Base-by-base conservation (phyloP, 352 stramenopile species). In the Phytopythium oedochilum region DNA sequence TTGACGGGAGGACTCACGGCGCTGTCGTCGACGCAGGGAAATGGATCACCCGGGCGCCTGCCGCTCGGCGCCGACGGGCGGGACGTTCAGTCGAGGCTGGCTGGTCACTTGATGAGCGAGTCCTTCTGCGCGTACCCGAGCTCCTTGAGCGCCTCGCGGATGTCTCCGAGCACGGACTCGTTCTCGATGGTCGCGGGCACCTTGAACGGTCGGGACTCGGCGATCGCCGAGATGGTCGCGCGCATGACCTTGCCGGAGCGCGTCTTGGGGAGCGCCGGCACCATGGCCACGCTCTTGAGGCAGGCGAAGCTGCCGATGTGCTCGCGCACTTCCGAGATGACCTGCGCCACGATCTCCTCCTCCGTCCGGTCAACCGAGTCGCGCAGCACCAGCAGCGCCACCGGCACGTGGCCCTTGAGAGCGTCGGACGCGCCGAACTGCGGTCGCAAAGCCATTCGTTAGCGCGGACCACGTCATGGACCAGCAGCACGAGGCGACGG, bases 221-320 rank as follows among this genome's bases (percentile, higher is more conserved):
- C 69, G 45, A 78, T 74, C 10, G 69, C 67, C 28, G 70, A 64
- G 34, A 78, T 78, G 18, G 69, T 78, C 2, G 62, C 55, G 26
- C 66, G 90, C 96, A 99, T 99, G 66, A 99, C 99, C 82, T 99
- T 97, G 58, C 97, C 96, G 64, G 83, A 97, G 46, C 96, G 86
- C 1, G 96, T 99, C 90, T 99, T 99, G 6, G 96, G 96, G 12
- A 99, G 74, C n/a, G 75, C 84, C 1, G 85, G 78, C 15, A 88
- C 83, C 25, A 96, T 82, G 20, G 98, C 78, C 51, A 99, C 97
- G 57, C 98, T 78, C 63, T 99, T 96, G 36, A 97, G 97, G 11
- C 91, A 88, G 6, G 97, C 97, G 71, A 99, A 99, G 17, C 95
- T 88, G 35, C 97, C 97, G 61, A 99, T 99, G 52, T 88, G 78